phyloP scores from a whole-genome alignment of 192 early-diverging fungal species.

The Irineochytrium annulatum region DNA sequence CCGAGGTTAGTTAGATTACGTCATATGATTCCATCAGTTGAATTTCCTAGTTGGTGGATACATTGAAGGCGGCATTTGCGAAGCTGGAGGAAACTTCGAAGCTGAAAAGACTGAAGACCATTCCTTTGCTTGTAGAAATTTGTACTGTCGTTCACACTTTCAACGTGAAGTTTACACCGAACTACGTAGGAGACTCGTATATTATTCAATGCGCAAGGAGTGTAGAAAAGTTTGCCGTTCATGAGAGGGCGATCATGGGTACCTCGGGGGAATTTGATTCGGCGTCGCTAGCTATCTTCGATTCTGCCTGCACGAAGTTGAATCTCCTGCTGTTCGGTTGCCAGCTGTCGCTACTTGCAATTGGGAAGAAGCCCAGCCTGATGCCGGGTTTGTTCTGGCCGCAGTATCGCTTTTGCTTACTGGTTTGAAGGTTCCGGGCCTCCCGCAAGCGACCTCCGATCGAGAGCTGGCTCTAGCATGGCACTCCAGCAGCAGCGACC shows the following conservation, averaged over 20 bases:
- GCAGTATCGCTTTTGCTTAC: too few species aligned
- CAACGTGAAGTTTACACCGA: neutral
- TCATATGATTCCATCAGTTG: neutral
- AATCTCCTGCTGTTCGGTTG: neutral
- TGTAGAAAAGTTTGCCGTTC: neutral
- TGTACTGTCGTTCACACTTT: neutral
- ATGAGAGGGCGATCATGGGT: too few species aligned
- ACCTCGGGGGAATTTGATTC: too few species aligned
- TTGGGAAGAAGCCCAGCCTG: neutral
- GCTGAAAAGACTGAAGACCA: neutral
- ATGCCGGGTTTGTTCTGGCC: too few species aligned
- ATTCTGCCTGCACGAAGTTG: neutral
- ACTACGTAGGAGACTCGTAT: neutral
- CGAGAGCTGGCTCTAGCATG: too few species aligned
- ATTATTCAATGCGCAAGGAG: neutral
- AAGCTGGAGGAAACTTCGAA: slow-evolving; percentile 4
- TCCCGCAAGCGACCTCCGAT: too few species aligned
- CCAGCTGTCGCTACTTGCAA: neutral
- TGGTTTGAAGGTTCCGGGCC: too few species aligned
- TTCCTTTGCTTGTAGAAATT: slow-evolving; percentile 1
- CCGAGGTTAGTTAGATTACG: slow-evolving; percentile 8
- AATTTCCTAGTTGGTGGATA: neutral
- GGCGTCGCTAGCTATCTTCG: slow-evolving; percentile 1
- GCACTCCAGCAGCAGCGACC: too few species aligned
- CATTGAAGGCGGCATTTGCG: neutral